phyloP scores from a whole-genome alignment of 768 basidiomycete species.

The Amanita subjunquillea region DNA sequence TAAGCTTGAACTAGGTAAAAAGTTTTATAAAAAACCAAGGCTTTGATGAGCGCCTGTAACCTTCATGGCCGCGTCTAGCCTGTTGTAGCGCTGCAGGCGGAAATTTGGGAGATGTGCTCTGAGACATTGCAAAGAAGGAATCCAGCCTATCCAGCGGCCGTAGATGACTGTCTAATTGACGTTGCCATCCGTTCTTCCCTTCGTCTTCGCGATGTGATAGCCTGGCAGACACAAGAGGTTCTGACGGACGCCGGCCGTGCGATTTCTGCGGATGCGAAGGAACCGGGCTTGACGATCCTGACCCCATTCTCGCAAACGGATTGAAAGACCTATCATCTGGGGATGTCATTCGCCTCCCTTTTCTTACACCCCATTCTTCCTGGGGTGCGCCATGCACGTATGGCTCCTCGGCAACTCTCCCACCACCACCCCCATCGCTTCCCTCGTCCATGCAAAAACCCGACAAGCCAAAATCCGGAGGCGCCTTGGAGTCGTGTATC shows the following conservation, averaged over 20 bases:
- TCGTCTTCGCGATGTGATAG: neutral
- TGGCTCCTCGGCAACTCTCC: neutral
- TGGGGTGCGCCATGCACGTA: neutral
- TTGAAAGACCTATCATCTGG: constrained; percentile 1
- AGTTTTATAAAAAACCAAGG: neutral
- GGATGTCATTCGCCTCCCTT: neutral
- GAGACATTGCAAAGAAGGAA: neutral
- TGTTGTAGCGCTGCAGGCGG: neutral
- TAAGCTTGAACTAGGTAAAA: neutral
- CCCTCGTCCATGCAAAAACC: neutral
- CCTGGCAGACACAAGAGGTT: neutral
- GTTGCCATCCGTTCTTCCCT: neutral
- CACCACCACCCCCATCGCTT: constrained; percentile 5
- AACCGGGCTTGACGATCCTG: neutral
- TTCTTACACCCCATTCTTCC: neutral
- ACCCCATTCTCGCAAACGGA: neutral
- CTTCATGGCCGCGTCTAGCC: neutral
- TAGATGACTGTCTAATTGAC: neutral
- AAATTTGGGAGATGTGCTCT: neutral
- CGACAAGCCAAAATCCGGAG: neutral
- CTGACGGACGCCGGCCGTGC: neutral
- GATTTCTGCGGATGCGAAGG: neutral
- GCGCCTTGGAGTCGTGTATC: neutral
- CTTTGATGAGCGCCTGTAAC: neutral
- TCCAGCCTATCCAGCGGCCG: neutral